Base-by-base conservation (phyloP, 306 rosid species). In the Canavalia gladiata region DNA sequence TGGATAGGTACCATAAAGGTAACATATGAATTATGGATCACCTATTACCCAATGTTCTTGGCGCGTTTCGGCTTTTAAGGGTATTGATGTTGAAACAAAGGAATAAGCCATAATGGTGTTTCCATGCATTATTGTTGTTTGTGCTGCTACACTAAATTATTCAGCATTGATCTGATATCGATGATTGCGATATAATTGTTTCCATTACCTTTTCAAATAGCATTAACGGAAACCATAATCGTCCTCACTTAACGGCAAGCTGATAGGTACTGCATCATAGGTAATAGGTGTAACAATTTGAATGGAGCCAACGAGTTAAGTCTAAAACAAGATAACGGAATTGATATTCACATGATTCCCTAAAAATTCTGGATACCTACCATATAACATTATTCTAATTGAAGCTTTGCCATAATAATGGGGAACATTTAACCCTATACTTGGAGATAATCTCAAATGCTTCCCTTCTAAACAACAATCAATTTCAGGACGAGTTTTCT, bases 161-260 rank as follows among this genome's bases (percentile, higher is more conserved):
- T 76, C 33, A 49, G 4, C 47, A 58, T 12, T 57, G 0, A 18
- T 68, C 25, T 57, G 0, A 31, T 56, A 42, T 42, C 9, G 3
- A 3, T 74, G 81, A 65, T 81, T 72, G 74, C 2, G 79, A 72
- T 18, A 66, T 51, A 8, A 28, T 50, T 82, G 77, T 68, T 82
- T 75, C 54, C 60, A 42, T 58, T 50, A 33, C 18, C 49, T 31
- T 33, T 72, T 8, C 54, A 8, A 25, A 18, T 13, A 52, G 18
- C 8, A 65, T 10, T 74, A 74, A 74, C 81, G 3, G 63, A 81
- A 81, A 73, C 69, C 71, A 64, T 65, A 13, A 0, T 33, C 51
- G 69, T 54, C 75, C 47, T 73, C 31, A 67, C 9, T 47, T 49
- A 59, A 60, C 71, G 69, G 18, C 50, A 12, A 43, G 68, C 6